Evolutionary conservation across 305 asterid species (phyloP).

Genomic region (Fraxinus greggii): DNA sequence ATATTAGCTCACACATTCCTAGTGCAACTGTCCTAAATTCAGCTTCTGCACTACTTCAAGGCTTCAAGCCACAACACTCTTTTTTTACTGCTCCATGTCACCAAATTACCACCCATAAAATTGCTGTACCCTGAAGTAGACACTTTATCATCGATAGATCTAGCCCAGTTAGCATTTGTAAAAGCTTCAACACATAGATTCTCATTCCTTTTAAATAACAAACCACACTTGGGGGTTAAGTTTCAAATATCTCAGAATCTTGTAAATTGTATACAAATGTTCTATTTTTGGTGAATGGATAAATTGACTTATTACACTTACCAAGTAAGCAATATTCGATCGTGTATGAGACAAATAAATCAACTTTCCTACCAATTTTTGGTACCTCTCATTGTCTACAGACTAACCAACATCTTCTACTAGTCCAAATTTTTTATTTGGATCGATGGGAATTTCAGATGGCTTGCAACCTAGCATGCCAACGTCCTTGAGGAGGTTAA

Average conservation of each 20-base stretch:
- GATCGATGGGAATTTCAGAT: neutral
- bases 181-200: neutral
- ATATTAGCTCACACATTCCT: neutral
- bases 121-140: neutral
- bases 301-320: neutral
- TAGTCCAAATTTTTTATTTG: neutral
- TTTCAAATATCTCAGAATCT: neutral
- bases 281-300: neutral
- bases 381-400: neutral
- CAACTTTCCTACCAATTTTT: neutral
- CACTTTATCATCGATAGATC: neutral
- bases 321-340: neutral
- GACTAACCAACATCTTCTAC: neutral
- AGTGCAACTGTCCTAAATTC: neutral
- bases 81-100: neutral
- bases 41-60: neutral
- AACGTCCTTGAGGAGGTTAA: neutral
- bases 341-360: neutral
- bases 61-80: neutral
- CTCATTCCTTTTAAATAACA: neutral
- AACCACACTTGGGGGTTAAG: neutral
- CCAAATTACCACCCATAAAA: neutral
- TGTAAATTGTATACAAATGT: neutral
- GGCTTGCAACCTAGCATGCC: neutral
- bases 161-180: neutral